Conservation (phyloP, 305 asterid species). For the Ajuga reptans region DNA sequence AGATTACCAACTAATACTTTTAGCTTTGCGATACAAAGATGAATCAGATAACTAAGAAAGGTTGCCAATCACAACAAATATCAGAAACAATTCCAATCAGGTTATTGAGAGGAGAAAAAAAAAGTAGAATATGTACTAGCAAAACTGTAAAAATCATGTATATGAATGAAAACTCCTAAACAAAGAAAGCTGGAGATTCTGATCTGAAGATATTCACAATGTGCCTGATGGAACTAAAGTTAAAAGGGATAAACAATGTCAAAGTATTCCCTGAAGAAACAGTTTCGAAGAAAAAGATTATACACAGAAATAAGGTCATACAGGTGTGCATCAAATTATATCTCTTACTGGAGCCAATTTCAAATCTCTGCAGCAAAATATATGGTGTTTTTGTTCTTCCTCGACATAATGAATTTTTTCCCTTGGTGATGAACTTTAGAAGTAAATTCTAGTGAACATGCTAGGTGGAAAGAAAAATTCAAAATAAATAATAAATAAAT, state of each 20-base stretch:
- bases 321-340: neutral
- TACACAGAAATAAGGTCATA: neutral
- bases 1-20: constrained; percentile 20
- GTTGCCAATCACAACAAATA: constrained; percentile 4
- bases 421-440: neutral
- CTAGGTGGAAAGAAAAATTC: neutral
- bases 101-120: neutral
- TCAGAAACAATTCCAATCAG: neutral
- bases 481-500: neutral
- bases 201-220: neutral
- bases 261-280: constrained; percentile 1
- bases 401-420: neutral
- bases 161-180: neutral
- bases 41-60: constrained; percentile 11
- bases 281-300: neutral
- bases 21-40: constrained; percentile 14
- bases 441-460: neutral
- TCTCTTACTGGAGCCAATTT: neutral
- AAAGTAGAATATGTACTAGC: too few relatives aligned
- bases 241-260: neutral
- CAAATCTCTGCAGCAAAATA: neutral
- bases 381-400: neutral
- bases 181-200: neutral
- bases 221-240: neutral
- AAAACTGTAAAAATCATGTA: neutral